Evolutionary conservation across 352 stramenopile genomes (phyloP).

Genomic region (Thalassiosira livingstoniorum): DNA sequence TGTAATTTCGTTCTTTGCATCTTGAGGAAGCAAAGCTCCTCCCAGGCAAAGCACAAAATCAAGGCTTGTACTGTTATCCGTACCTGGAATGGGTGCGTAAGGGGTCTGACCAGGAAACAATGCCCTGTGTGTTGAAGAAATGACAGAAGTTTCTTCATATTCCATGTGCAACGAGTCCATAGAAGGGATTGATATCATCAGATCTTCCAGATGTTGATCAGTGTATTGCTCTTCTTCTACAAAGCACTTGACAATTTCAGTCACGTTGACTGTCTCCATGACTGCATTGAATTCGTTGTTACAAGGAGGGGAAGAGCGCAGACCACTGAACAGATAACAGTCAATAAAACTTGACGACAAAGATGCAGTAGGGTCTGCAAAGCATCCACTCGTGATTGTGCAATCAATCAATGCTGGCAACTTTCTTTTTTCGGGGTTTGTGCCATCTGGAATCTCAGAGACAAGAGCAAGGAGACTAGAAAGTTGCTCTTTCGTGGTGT

Average conservation of each 20-base stretch:
- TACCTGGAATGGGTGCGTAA: constrained; percentile 6
- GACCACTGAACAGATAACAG: constrained; percentile 39
- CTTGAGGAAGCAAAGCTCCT: constrained; percentile 29
- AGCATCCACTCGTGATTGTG: constrained; percentile 29
- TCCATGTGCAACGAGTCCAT: constrained; percentile 22
- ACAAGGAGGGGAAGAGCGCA: constrained; percentile 32
- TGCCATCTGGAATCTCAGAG: constrained; percentile 14
- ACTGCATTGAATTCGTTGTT: constrained; percentile 28
- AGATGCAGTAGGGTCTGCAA: constrained; percentile 15
- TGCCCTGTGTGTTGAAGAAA: neutral
- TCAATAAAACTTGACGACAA: constrained; percentile 22
- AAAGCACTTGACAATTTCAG: constrained; percentile 40
- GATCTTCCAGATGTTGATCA: neutral
- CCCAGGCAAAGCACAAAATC: constrained; percentile 46
- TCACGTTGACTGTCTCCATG: constrained; percentile 30
- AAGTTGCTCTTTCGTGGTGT: constrained; percentile 11
- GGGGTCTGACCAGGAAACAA: constrained; percentile 14
- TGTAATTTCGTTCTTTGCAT: constrained; percentile 19
- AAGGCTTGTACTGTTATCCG: constrained; percentile 19
- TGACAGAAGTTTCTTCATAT: neutral
- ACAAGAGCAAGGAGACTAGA: constrained; percentile 37
- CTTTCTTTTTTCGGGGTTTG: constrained; percentile 16
- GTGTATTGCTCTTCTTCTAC: neutral
- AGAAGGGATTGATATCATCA: constrained; percentile 1
- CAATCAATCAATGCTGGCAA: constrained; percentile 36